Percentiles rank a stretch among this genome's conserved stretches.
Evolutionary conservation across 768 basidiomycete genomes (phyloP).

Genomic region (Sarcodon aspratus): DNA sequence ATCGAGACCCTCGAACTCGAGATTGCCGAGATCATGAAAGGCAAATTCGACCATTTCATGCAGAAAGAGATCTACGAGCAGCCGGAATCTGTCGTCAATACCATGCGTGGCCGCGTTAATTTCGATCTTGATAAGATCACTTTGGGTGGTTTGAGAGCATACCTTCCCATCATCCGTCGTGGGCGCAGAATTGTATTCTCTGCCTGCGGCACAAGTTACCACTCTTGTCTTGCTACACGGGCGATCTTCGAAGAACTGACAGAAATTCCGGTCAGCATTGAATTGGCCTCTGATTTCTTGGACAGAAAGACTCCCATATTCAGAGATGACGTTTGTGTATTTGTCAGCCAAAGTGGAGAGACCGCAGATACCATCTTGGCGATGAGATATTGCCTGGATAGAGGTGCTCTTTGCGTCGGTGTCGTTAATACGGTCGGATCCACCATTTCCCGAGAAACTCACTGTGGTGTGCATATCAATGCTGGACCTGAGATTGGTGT

Average conservation of each 20-base stretch:
- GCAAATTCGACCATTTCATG: constrained; percentile 99
- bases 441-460: constrained; percentile 94
- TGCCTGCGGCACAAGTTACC: constrained; percentile 98
- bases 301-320: constrained; percentile 99
- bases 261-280: constrained; percentile 95
- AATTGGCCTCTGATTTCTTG: constrained; percentile 95
- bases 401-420: constrained; percentile 93
- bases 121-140: constrained; percentile 89
- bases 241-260: constrained; percentile 98
- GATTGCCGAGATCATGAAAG: constrained; percentile 99
- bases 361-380: constrained; percentile 98
- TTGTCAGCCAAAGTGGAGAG: constrained; percentile 96
- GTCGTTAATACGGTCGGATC: constrained; percentile 99
- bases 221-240: constrained; percentile 92
- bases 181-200: constrained; percentile 92
- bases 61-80: constrained; percentile 99
- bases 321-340: constrained; percentile 94
- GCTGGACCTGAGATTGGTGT: constrained; percentile 99
- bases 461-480: constrained; percentile 99
- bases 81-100: constrained; percentile 98
- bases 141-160: constrained; percentile 90
- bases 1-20: constrained; percentile 99
- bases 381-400: constrained; percentile 90
- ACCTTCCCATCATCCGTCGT: constrained; percentile 91
- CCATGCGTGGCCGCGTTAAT: constrained; percentile 99